These are phyloP conservation scores for Liriodendron chinense DNA, from an alignment of 164 flowering plant species.

Conservation along the genomic window DNA sequence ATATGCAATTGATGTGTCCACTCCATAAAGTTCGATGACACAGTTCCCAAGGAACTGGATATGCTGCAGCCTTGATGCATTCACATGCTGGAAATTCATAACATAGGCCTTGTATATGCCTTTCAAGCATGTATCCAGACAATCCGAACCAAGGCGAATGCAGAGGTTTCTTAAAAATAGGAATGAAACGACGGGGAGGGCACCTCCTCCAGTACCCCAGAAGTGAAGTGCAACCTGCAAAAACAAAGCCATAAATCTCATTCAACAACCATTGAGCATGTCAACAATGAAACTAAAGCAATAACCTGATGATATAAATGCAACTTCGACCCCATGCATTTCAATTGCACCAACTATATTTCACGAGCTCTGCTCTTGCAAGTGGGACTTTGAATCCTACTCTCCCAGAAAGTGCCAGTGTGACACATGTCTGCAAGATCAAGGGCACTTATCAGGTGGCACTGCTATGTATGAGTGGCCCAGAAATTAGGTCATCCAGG, in stretches of 20 bases:
- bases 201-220: conserved; percentile 95
- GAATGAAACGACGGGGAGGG: conserved; percentile 78
- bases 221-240: conserved; percentile 83
- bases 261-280: too few species aligned
- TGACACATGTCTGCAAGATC: too few species aligned
- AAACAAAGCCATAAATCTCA: conserved; percentile 9
- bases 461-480: too few species aligned
- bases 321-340: neutral
- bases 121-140: conserved; percentile 76
- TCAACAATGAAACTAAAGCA: neutral
- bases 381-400: too few species aligned
- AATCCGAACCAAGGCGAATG: conserved; percentile 81
- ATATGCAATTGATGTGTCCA: conserved; percentile 75
- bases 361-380: too few species aligned
- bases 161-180: conserved; percentile 81
- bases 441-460: too few species aligned
- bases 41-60: conserved; percentile 83
- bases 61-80: conserved; percentile 74
- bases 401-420: too few species aligned
- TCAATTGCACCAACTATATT: neutral
- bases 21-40: conserved; percentile 66
- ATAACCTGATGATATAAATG: neutral
- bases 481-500: too few species aligned
- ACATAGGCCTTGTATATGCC: conserved; percentile 95
- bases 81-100: conserved; percentile 68